A percentile compares a stretch with the other conserved stretches of the same genome.
Evolutionary conservation across 495 filamentous ascomycete genomes (phyloP).

Genomic region (Xanthoparmelia taractica): DNA sequence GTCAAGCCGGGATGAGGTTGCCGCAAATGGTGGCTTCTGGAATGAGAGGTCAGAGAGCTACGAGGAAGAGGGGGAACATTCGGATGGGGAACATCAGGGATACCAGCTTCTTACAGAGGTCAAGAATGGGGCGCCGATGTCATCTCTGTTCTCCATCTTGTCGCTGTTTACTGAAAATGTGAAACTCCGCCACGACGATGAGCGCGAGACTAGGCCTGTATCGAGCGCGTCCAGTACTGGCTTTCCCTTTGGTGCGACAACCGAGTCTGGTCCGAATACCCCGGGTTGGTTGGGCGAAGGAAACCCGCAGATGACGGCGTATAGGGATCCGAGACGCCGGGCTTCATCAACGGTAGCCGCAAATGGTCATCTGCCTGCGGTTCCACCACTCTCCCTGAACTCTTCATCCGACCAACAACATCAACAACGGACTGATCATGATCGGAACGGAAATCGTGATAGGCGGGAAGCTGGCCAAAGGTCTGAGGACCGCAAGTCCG

Average conservation of each 20-base stretch:
- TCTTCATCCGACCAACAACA: conserved; percentile 30
- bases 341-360: conserved; percentile 19
- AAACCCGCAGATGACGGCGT: conserved; percentile 27
- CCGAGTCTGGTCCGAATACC: conserved; percentile 42
- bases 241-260: conserved; percentile 31
- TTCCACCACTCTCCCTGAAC: conserved; percentile 72
- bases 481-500: conserved; percentile 53
- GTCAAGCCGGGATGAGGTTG: conserved; percentile 55
- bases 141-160: conserved; percentile 92
- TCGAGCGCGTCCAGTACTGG: conserved; percentile 39
- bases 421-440: conserved; percentile 23
- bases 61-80: conserved; percentile 59
- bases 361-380: conserved; percentile 38
- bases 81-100: conserved; percentile 55
- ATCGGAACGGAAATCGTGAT: conserved; percentile 6
- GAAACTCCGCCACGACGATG: conserved; percentile 59
- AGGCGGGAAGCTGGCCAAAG: conserved; percentile 8
- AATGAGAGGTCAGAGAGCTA: conserved; percentile 38
- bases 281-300: conserved; percentile 37
- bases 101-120: conserved; percentile 96
- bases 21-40: conserved; percentile 29
- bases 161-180: conserved; percentile 95
- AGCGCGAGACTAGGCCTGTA: conserved; percentile 43
- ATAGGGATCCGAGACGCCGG: conserved; percentile 20
- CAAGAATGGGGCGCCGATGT: conserved; percentile 97